Conservation (phyloP, 805 yeast genomes). For the Priceomyces carsonii region DNA sequence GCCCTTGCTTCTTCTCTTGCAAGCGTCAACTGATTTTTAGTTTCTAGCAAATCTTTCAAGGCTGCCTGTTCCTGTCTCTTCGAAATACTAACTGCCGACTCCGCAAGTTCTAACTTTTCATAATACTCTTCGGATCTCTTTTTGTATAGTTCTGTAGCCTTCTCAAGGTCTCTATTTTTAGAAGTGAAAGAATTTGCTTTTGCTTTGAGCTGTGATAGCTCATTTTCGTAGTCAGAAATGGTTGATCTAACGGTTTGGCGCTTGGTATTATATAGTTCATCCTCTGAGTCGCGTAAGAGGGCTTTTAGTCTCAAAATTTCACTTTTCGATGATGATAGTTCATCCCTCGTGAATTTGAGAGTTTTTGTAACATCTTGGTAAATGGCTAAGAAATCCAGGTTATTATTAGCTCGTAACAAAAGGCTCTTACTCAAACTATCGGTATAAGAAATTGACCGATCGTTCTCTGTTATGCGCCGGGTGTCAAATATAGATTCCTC, state of each 20-base stretch:
- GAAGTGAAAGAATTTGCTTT: conserved; percentile 56
- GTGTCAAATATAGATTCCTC: conserved; percentile 37
- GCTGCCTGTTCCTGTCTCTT: conserved; percentile 60
- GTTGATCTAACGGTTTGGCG: conserved; percentile 42
- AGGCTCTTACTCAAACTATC: conserved; percentile 33
- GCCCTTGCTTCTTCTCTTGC: conserved; percentile 53
- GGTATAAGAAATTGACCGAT: conserved; percentile 23
- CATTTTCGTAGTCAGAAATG: conserved; percentile 35
- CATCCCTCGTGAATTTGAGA: conserved; percentile 44
- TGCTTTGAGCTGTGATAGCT: conserved; percentile 51
- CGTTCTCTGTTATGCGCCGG: conserved; percentile 15
- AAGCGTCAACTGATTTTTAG: conserved; percentile 42
- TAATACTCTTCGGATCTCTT: conserved; percentile 73
- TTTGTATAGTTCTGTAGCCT: conserved; percentile 62
- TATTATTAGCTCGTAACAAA: conserved; percentile 23
- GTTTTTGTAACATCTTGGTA: conserved; percentile 52
- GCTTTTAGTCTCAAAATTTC: conserved; percentile 43
- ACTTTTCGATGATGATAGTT: conserved; percentile 39
- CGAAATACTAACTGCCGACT: conserved; percentile 65
- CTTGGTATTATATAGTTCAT: conserved; percentile 42
- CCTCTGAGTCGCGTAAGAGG: conserved; percentile 43
- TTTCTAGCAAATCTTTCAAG: conserved; percentile 49
- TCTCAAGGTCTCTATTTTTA: conserved; percentile 57
- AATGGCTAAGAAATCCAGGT: conserved; percentile 48
- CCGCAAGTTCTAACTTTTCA: conserved; percentile 74